These are phyloP conservation scores for Lotmaria passim DNA, from an alignment of 208 protist genomes.

Conservation along the genomic window DNA sequence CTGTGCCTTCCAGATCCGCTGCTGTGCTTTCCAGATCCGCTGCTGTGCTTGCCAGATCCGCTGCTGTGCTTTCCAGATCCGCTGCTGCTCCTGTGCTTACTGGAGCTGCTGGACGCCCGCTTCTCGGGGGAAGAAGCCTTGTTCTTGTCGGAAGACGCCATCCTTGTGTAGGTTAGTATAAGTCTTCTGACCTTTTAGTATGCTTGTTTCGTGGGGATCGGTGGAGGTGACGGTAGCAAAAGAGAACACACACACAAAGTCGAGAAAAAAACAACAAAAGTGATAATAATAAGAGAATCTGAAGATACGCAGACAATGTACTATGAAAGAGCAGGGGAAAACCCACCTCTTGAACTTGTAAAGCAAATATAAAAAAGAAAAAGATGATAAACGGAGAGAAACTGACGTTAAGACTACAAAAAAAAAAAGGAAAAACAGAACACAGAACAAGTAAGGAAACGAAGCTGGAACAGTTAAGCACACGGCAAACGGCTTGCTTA, in stretches of 20 bases:
- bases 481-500: too few species aligned
- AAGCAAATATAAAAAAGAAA: not conserved
- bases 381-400: not conserved
- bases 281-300: not conserved
- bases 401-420: too few species aligned
- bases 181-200: too few species aligned
- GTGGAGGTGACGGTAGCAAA: not conserved
- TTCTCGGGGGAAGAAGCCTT: not conserved
- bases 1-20: constrained; percentile 12
- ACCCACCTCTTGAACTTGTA: not conserved
- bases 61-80: constrained; percentile 23
- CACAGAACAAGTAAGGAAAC: not conserved
- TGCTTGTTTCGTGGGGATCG: too few species aligned
- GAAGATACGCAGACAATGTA: not conserved
- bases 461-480: constrained; percentile 1
- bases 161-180: too few species aligned
- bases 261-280: not conserved
- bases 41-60: constrained; percentile 15
- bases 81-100: constrained; percentile 17
- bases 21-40: constrained; percentile 7
- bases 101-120: constrained; percentile 14
- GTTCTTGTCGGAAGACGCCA: not conserved
- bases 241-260: not conserved
- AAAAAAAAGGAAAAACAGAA: not conserved
- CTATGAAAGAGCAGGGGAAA: constrained; percentile 9